Evolutionary conservation across 345 rosid species (phyloP).

Genomic region (Camelina neglecta): DNA sequence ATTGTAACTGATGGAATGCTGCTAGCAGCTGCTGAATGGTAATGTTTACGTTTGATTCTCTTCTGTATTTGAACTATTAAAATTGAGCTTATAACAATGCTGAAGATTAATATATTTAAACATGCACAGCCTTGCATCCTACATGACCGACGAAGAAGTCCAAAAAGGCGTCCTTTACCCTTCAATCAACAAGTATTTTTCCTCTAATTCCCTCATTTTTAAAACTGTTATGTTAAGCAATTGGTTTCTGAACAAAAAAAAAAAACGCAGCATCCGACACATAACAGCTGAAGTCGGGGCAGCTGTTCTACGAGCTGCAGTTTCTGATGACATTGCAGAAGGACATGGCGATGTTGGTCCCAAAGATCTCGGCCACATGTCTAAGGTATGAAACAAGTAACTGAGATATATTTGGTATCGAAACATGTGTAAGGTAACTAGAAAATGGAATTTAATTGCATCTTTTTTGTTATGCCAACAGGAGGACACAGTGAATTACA

Average conservation of each 20-base stretch:
- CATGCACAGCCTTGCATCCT: slow-evolving; percentile 86
- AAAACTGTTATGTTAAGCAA: not conserved
- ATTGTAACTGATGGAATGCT: slow-evolving; percentile 85
- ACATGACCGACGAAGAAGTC: slow-evolving; percentile 87
- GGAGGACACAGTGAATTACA: slow-evolving; percentile 81
- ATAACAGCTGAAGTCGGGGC: slow-evolving; percentile 95
- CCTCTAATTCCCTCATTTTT: slow-evolving; percentile 4
- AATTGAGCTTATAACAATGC: not conserved
- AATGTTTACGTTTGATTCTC: slow-evolving; percentile 26
- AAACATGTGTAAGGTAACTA: slow-evolving; percentile 3
- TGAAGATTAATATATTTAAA: slow-evolving; percentile 13
- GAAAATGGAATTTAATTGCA: slow-evolving; percentile 4
- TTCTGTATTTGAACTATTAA: not conserved
- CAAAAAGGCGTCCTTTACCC: slow-evolving; percentile 83
- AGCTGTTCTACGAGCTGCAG: slow-evolving; percentile 87
- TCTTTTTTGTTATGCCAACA: slow-evolving; percentile 46
- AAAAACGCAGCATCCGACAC: slow-evolving; percentile 79
- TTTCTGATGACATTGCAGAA: slow-evolving; percentile 79
- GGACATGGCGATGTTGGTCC: slow-evolving; percentile 79
- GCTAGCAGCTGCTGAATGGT: slow-evolving; percentile 96
- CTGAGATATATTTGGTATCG: not conserved
- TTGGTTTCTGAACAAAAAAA: not conserved
- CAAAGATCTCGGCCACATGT: slow-evolving; percentile 76
- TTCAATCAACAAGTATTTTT: slow-evolving; percentile 72
- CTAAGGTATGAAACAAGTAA: slow-evolving; percentile 58